Percentiles rank a stretch among this genome's conserved stretches.
Conservation (phyloP, 257 asterid genomes). For the Rehmannia glutinosa region DNA sequence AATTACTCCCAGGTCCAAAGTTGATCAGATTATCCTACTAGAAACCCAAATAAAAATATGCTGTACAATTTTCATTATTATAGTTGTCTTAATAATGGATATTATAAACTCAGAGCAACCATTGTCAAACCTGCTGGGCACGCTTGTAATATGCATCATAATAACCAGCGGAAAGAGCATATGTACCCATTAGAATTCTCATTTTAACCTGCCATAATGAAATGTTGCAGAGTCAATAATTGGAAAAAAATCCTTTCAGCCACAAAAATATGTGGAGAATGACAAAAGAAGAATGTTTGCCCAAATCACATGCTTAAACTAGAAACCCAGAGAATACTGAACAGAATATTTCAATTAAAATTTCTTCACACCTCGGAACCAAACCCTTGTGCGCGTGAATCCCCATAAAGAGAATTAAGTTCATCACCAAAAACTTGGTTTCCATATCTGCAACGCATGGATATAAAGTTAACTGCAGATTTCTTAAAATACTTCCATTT, state of each 20-base stretch:
- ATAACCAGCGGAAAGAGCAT: slow-evolving; percentile 98
- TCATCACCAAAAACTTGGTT: slow-evolving; percentile 73
- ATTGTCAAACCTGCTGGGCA: slow-evolving; percentile 78
- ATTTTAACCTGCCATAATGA: slow-evolving; percentile 67
- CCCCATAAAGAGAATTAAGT: slow-evolving; percentile 69
- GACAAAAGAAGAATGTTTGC: neutral
- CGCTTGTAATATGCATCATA: slow-evolving; percentile 98
- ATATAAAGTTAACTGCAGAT: neutral
- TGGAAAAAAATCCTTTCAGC: slow-evolving; percentile 3
- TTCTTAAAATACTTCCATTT: neutral
- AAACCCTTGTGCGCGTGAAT: slow-evolving; percentile 89
- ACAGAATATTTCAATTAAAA: neutral
- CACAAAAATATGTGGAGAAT: slow-evolving; percentile 1
- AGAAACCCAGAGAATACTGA: neutral
- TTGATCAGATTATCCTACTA: too few relatives aligned
- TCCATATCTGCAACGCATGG: slow-evolving; percentile 55
- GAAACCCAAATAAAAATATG: neutral
- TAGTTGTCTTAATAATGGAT: slow-evolving; percentile 2
- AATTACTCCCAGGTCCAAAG: too few relatives aligned
- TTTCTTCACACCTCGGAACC: slow-evolving; percentile 78
- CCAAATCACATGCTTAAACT: neutral
- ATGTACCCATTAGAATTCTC: slow-evolving; percentile 97
- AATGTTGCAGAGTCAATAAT: neutral
- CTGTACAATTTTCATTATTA: neutral
- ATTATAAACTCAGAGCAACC: neutral